Conservation (phyloP, 495 filamentous ascomycete genomes). For the Darksidea phi region DNA sequence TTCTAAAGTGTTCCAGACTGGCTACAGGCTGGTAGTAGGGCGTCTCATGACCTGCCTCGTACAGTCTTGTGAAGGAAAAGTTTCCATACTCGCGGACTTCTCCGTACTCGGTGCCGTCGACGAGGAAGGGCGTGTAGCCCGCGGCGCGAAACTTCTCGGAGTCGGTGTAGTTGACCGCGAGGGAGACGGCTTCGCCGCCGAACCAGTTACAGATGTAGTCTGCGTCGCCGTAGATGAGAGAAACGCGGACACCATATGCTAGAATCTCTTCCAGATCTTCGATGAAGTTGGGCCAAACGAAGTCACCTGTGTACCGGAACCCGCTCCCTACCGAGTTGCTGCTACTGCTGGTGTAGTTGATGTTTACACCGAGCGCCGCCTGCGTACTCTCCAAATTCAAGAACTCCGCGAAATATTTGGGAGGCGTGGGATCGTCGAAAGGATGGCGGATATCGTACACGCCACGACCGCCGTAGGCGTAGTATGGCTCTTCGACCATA, state of each 20-base stretch:
- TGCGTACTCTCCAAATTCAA: conserved; percentile 50
- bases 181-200: conserved; percentile 49
- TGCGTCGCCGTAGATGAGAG: conserved; percentile 51
- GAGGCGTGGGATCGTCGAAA: conserved; percentile 51
- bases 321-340: conserved; percentile 42
- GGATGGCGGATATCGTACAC: conserved; percentile 55
- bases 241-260: conserved; percentile 48
- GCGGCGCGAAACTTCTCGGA: conserved; percentile 51
- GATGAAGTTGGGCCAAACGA: conserved; percentile 48
- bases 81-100: conserved; percentile 49
- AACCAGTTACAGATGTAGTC: conserved; percentile 50
- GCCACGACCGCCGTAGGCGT: conserved; percentile 47
- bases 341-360: conserved; percentile 51
- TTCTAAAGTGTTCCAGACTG: conserved; percentile 17
- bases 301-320: conserved; percentile 53
- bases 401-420: conserved; percentile 49
- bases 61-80: conserved; percentile 49
- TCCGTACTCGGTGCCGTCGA: conserved; percentile 46
- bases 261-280: conserved; percentile 51
- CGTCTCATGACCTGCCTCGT: conserved; percentile 48
- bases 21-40: conserved; percentile 34
- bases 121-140: conserved; percentile 53
- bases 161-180: conserved; percentile 52
- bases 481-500: conserved; percentile 49
- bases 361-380: conserved; percentile 53